Conservation (phyloP, 208 protist species). For the Acanthamoeba castellanii region DNA sequence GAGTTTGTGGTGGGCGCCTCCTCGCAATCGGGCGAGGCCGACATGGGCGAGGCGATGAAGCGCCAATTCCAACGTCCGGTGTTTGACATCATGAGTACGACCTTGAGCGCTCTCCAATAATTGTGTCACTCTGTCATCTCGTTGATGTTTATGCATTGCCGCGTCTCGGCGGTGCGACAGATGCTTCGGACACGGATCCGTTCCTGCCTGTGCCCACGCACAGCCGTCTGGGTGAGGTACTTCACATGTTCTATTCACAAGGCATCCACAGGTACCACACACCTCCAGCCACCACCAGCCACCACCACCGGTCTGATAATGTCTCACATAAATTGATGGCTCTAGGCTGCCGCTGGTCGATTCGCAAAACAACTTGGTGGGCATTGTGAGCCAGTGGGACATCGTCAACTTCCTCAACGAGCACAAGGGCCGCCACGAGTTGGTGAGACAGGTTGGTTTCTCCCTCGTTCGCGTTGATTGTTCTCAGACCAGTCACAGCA, state of each 20-base stretch:
- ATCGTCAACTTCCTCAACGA: constrained; percentile 25
- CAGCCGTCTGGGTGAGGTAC: not conserved
- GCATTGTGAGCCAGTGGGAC: constrained; percentile 41
- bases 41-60: not conserved
- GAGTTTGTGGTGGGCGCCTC: not conserved
- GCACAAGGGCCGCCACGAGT: not conserved
- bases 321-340: not conserved
- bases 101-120: not conserved
- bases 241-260: constrained; percentile 13
- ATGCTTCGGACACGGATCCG: constrained; percentile 7
- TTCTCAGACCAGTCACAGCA: too few species aligned
- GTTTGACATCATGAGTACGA: constrained; percentile 40
- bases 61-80: not conserved
- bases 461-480: not conserved
- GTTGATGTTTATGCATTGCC: not conserved
- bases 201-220: constrained; percentile 35
- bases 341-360: constrained; percentile 17
- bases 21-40: not conserved
- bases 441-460: not conserved
- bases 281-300: not conserved
- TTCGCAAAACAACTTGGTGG: constrained; percentile 20
- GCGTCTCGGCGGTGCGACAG: not conserved
- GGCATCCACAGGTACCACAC: not conserved
- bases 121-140: not conserved
- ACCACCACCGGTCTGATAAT: too few species aligned